Percentiles rank a stretch among this genome's conserved stretches.
phyloP scores from a whole-genome alignment of 148 eudicot species.

The Vaccinium darrowii region DNA sequence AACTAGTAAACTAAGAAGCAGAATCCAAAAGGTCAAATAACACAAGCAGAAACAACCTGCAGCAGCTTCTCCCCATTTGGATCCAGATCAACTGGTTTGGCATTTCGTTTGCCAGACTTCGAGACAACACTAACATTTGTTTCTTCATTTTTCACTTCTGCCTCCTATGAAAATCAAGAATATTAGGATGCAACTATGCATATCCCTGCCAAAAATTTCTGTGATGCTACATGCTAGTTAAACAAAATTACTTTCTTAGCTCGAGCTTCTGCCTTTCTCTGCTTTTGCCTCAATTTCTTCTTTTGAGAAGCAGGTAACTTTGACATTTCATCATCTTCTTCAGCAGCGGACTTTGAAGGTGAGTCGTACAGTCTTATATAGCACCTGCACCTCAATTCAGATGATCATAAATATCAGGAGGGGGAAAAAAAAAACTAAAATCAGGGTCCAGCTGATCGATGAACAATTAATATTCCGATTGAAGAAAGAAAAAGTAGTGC shows the following conservation, averaged over 20 bases:
- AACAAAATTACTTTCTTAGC: slow-evolving; percentile 76
- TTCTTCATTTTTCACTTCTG: slow-evolving; percentile 89
- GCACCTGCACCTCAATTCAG: slow-evolving; percentile 56
- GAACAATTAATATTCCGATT: not conserved
- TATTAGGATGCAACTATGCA: slow-evolving; percentile 12
- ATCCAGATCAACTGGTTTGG: slow-evolving; percentile 86
- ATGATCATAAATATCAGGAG: not conserved
- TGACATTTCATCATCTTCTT: slow-evolving; percentile 91
- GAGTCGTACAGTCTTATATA: slow-evolving; percentile 83
- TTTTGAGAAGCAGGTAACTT: slow-evolving; percentile 84
- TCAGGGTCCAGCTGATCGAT: not conserved
- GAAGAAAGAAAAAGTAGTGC: not conserved
- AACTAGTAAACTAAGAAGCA: not conserved
- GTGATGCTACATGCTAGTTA: not conserved
- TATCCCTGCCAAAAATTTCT: slow-evolving; percentile 11
- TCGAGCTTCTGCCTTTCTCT: slow-evolving; percentile 93
- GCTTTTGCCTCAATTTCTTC: slow-evolving; percentile 96
- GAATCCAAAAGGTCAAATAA: not conserved
- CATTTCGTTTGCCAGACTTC: slow-evolving; percentile 72
- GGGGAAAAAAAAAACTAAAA: not conserved
- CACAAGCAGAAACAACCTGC: slow-evolving; percentile 49
- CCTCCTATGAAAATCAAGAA: slow-evolving; percentile 58
- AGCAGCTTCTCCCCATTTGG: slow-evolving; percentile 87
- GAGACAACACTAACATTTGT: slow-evolving; percentile 56
- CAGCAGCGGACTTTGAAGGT: slow-evolving; percentile 81